Percentiles rank a stretch among this genome's conserved stretches.
phyloP scores from a whole-genome alignment of 305 asterid species.

The Solanum aculeatissimum region DNA sequence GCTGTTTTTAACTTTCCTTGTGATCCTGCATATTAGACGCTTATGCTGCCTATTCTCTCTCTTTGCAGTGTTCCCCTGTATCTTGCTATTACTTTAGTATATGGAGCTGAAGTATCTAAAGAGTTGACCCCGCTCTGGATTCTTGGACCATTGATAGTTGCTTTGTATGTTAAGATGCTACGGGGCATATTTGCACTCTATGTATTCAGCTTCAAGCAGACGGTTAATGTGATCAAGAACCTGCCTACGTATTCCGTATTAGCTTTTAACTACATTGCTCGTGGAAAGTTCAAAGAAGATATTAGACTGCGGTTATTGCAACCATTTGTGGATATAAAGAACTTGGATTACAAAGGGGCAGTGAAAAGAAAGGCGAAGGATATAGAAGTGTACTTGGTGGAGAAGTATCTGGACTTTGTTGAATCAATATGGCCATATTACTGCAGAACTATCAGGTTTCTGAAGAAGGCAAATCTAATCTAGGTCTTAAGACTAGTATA shows the following conservation, averaged over 20 bases:
- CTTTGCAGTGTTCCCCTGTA: conserved; percentile 65
- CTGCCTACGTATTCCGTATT: conserved; percentile 35
- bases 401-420: conserved; percentile 55
- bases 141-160: conserved; percentile 58
- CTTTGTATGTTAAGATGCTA: conserved; percentile 53
- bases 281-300: conserved; percentile 55
- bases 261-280: conserved; percentile 25
- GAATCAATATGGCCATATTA: conserved; percentile 88
- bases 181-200: conserved; percentile 46
- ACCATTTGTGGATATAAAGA: conserved; percentile 40
- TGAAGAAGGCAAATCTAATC: conserved; percentile 77
- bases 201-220: conserved; percentile 54
- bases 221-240: conserved; percentile 41
- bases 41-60: background rate
- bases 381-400: conserved; percentile 35
- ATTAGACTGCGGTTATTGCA: conserved; percentile 30
- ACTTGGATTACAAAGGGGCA: conserved; percentile 31
- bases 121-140: conserved; percentile 86
- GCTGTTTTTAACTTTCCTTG: background rate
- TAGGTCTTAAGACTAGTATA: conserved; percentile 14
- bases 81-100: conserved; percentile 44
- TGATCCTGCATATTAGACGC: background rate
- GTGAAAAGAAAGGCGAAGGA: conserved; percentile 28
- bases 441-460: conserved; percentile 70
- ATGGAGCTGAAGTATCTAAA: conserved; percentile 65